Conservation (phyloP, 169 alveolate genomes). For the Plasmodium gallinaceum region DNA sequence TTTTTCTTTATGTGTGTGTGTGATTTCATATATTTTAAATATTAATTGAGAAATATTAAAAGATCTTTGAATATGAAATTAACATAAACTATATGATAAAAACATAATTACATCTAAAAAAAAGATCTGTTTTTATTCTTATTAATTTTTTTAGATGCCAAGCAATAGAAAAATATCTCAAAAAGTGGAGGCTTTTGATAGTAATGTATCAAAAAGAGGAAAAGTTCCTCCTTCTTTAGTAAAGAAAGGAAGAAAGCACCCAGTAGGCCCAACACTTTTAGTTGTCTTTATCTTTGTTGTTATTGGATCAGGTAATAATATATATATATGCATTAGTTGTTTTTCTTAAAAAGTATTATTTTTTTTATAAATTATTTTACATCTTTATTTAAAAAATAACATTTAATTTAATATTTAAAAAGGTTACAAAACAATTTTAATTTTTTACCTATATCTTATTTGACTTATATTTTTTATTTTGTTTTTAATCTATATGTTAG, state of each 20-base stretch:
- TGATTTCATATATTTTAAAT: too few species aligned
- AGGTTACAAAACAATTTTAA: too few species aligned
- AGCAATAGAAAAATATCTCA: constrained; percentile 59
- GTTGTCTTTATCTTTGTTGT: constrained; percentile 66
- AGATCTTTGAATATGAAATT: neutral
- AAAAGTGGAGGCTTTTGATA: constrained; percentile 66
- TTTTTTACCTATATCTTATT: too few species aligned
- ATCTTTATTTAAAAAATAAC: too few species aligned
- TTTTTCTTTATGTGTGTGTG: too few species aligned
- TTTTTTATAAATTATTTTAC: too few species aligned
- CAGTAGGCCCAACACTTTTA: constrained; percentile 75
- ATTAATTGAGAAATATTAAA: neutral
- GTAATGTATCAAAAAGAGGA: constrained; percentile 51
- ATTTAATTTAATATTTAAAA: too few species aligned
- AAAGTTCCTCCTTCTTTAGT: constrained; percentile 64
- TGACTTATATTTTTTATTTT: too few species aligned
- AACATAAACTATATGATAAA: neutral
- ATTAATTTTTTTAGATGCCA: constrained; percentile 26
- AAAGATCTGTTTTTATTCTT: neutral
- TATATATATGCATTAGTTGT: neutral
- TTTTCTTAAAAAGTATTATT: too few species aligned
- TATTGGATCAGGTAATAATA: constrained; percentile 74
- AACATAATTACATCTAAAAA: neutral
- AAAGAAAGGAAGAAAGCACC: constrained; percentile 57
- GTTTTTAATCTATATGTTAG: too few species aligned